Base-by-base conservation (phyloP, 306 rosid genomes). In the Vigna unguiculata region DNA sequence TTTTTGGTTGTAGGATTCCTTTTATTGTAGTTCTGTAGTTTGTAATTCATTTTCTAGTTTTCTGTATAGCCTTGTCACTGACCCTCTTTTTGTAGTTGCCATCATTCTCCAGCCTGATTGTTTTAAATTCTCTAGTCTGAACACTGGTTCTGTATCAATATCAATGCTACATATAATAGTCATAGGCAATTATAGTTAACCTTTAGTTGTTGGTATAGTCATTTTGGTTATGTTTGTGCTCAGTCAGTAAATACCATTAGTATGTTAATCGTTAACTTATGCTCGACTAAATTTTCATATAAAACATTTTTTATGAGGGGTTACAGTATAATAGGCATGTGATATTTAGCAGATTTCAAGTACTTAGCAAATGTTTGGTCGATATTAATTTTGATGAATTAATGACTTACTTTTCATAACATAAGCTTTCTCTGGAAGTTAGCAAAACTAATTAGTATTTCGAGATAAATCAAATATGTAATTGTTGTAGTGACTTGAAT, bases 41-140 rank as follows among this genome's bases (percentile, higher is more conserved):
- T 80, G 78, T 61, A 49, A 63, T 82, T 76, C 36, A 75, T 71
- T 22, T 66, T 45, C 28, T 76, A 68, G 86, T 36, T 83, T 71
- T 69, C 63, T 85, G 86, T 80, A 85, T 72, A 86, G 92, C 75
- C 63, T 71, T 73, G 57, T 54, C 76, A 46, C 80, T 74, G 84
- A 77, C 74, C 84, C 61, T 77, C 64, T 55, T 49, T 34, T 24
- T 59, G 81, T 74, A 81, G 87, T 78, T 74, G 79, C 77, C 77
- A 69, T 86, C 76, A 54, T 80, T 82, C 72, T 83, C 65, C 69
- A 47, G 25, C 70, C 12, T 66, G 82, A 83, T 81, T 74, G 61
- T 68, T 74, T 38, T 69, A 9, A 69, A 67, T 69, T 85, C 65
- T 71, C 16, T 71, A 65, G 80, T 76, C 64, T 49, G 77, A 80